phyloP scores from a whole-genome alignment of 75 land plant species.

The Picea sitchensis region DNA sequence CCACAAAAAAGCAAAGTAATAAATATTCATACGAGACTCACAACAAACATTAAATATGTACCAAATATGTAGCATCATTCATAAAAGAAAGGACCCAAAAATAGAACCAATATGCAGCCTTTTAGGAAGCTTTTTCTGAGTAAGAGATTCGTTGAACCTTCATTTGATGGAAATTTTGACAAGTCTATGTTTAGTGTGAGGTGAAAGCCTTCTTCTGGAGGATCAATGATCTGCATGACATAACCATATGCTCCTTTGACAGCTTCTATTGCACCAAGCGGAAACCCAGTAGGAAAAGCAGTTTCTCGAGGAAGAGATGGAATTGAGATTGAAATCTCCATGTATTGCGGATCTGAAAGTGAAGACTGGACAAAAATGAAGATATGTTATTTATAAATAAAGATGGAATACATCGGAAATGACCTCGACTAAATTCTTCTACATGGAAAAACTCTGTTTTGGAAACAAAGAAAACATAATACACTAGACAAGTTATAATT shows the following conservation, averaged over 20 bases:
- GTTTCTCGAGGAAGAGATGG: conserved; percentile 66
- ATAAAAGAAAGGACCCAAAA: too few species aligned
- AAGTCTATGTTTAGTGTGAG: conserved; percentile 86
- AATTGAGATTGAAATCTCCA: conserved; percentile 72
- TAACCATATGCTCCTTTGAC: conserved; percentile 77
- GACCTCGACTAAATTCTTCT: too few species aligned
- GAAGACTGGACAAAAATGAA: conserved; percentile 50
- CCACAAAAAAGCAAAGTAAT: too few species aligned
- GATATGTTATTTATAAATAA: neutral
- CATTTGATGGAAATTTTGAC: conserved; percentile 73
- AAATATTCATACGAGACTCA: too few species aligned
- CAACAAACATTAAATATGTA: too few species aligned
- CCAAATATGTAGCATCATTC: too few species aligned
- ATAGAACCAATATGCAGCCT: too few species aligned
- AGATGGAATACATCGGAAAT: too few species aligned
- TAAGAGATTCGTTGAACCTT: conserved; percentile 56
- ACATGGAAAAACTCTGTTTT: too few species aligned
- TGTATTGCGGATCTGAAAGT: conserved; percentile 53
- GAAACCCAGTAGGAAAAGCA: conserved; percentile 71
- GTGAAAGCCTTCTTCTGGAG: conserved; percentile 80
- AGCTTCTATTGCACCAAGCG: conserved; percentile 92
- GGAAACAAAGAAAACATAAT: too few species aligned
- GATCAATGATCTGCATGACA: conserved; percentile 76
- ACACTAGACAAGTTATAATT: too few species aligned
- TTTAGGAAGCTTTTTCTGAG: conserved; percentile 1